These are phyloP conservation scores for Haplosporangium sp. DNA, from an alignment of 371 early-diverging fungal genomes.

Conservation along the genomic window DNA sequence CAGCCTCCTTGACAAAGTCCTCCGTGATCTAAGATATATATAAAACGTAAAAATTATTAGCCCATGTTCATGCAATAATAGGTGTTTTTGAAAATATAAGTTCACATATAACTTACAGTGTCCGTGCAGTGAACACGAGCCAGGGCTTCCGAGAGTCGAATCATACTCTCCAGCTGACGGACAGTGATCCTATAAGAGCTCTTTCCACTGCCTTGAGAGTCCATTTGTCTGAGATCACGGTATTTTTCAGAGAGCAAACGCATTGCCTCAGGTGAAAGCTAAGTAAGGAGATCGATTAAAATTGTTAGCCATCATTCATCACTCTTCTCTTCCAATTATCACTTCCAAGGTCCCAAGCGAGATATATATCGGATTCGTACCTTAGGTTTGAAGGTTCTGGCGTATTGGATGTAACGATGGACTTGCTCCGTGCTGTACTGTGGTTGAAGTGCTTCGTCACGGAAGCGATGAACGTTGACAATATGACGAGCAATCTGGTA, in stretches of 20 bases:
- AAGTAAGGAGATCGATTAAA: constrained; percentile 14
- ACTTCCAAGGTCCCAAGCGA: background rate
- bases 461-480: constrained; percentile 88
- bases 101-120: constrained; percentile 60
- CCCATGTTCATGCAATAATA: no score
- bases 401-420: constrained; percentile 89
- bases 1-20: constrained; percentile 93
- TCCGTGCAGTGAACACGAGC: constrained; percentile 92
- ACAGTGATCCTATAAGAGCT: constrained; percentile 98
- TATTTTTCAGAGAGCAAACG: constrained; percentile 88
- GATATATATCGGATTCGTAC: constrained; percentile 35
- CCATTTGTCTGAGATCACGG: constrained; percentile 90
- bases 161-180: constrained; percentile 97
- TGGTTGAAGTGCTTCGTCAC: constrained; percentile 73
- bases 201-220: constrained; percentile 77
- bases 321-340: no score
- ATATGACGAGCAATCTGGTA: constrained; percentile 95
- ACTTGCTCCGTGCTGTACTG: constrained; percentile 84
- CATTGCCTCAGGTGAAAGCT: constrained; percentile 85
- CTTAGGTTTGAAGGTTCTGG: constrained; percentile 90
- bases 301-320: background rate
- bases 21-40: constrained; percentile 60
- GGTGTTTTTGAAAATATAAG: constrained; percentile 31
- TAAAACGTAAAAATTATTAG: no score
- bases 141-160: constrained; percentile 97